Conservation (phyloP, 805 yeast genomes). For the Brettanomyces anomalus region DNA sequence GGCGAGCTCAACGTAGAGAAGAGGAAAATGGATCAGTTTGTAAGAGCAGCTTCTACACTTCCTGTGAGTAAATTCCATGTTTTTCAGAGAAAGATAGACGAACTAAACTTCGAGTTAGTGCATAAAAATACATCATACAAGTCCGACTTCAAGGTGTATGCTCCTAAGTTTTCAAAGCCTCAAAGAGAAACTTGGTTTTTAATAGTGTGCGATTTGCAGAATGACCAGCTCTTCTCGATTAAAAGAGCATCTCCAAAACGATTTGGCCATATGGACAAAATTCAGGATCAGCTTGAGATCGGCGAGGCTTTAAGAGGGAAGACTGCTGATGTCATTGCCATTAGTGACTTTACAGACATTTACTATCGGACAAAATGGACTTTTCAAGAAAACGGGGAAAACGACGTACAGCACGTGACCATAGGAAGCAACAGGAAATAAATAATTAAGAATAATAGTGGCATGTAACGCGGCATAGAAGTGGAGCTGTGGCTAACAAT, state of each 20-base stretch:
- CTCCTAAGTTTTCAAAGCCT: conserved; percentile 79
- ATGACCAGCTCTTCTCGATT: conserved; percentile 49
- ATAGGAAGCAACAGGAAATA: too few species aligned
- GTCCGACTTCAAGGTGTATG: conserved; percentile 56
- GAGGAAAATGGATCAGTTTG: conserved; percentile 39
- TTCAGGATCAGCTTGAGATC: conserved; percentile 38
- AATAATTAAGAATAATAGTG: too few species aligned
- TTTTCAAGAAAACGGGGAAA: not conserved
- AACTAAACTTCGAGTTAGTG: conserved; percentile 35
- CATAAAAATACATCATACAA: conserved; percentile 46
- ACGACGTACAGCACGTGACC: not conserved
- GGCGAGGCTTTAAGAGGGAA: conserved; percentile 40
- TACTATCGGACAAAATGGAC: conserved; percentile 11
- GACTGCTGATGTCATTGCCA: conserved; percentile 36
- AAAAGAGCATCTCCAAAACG: conserved; percentile 66
- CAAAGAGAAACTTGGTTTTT: conserved; percentile 94
- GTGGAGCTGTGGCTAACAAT: too few species aligned
- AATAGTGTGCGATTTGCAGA: conserved; percentile 42
- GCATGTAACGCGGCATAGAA: too few species aligned
- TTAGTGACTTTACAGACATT: conserved; percentile 63
- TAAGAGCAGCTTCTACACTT: conserved; percentile 41
- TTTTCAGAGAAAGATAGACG: conserved; percentile 26
- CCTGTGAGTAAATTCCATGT: conserved; percentile 40
- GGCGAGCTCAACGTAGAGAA: conserved; percentile 32
- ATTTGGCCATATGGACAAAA: conserved; percentile 24